phyloP scores from a whole-genome alignment of 2,329 filamentous ascomycete species.

The Lecanosticta acicola region DNA sequence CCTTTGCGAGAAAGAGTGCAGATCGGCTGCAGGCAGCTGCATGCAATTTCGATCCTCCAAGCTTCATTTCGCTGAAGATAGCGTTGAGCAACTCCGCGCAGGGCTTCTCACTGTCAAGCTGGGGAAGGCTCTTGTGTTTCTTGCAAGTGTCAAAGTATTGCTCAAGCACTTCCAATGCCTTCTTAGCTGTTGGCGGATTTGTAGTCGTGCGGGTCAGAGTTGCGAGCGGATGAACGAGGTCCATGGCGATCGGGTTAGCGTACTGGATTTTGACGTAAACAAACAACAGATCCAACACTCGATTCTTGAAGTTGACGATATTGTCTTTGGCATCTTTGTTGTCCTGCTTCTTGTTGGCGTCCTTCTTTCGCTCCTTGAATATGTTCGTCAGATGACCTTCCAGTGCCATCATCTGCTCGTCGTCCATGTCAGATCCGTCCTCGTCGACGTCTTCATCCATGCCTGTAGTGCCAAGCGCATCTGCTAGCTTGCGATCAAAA shows the following conservation, averaged over 20 bases:
- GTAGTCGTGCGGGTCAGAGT: constrained; percentile 68
- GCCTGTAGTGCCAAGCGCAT: constrained; percentile 66
- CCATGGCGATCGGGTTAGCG: constrained; percentile 59
- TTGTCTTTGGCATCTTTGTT: constrained; percentile 82
- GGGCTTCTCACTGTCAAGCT: constrained; percentile 31
- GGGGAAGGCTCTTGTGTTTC: constrained; percentile 42
- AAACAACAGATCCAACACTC: constrained; percentile 79
- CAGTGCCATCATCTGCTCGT: constrained; percentile 89
- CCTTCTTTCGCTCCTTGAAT: constrained; percentile 68
- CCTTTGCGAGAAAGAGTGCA: constrained; percentile 61
- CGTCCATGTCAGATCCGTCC: constrained; percentile 75
- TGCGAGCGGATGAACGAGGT: constrained; percentile 70
- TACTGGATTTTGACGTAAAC: constrained; percentile 79
- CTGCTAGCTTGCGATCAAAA: constrained; percentile 71
- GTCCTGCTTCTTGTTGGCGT: constrained; percentile 67
- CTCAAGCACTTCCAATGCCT: constrained; percentile 66
- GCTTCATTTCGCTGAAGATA: constrained; percentile 63
- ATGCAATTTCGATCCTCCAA: constrained; percentile 63
- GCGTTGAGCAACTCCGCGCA: constrained; percentile 56
- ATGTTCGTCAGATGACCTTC: constrained; percentile 79
- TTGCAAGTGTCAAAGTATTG: constrained; percentile 62
- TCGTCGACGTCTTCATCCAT: constrained; percentile 55
- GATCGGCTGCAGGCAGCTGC: constrained; percentile 68
- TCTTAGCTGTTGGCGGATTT: constrained; percentile 68
- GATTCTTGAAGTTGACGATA: constrained; percentile 91